Evolutionary conservation across 2,329 filamentous ascomycete genomes (phyloP).

Genomic region (Fusarium nygamai): DNA sequence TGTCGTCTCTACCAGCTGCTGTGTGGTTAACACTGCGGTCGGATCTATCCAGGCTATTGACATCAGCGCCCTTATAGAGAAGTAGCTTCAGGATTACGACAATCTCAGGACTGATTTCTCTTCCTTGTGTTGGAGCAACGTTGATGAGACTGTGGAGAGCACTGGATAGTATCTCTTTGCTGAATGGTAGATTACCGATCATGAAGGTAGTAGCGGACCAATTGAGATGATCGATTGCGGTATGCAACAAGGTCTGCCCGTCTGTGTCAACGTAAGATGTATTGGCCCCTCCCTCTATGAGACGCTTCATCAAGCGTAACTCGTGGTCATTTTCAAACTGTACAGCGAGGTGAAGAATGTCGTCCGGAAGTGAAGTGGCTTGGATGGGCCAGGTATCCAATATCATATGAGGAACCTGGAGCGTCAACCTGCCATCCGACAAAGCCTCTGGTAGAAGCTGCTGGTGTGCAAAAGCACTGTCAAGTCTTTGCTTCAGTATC

Average conservation of each 20-base stretch:
- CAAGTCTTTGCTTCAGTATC: fast-evolving
- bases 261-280: too few species aligned
- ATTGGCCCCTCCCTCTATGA: neutral
- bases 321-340: neutral
- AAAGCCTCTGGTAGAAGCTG: neutral
- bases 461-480: neutral
- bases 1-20: neutral
- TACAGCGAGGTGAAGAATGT: neutral
- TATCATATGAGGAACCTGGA: neutral
- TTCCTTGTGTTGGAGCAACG: neutral
- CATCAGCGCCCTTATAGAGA: fast-evolving
- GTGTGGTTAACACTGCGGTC: fast-evolving
- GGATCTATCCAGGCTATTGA: fast-evolving
- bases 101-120: fast-evolving
- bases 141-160: fast-evolving
- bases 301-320: neutral
- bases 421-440: fast-evolving
- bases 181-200: fast-evolving
- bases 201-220: fast-evolving
- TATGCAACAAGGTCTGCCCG: fast-evolving
- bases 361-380: fast-evolving
- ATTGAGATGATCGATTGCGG: neutral
- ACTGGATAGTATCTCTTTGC: fast-evolving
- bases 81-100: fast-evolving
- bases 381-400: neutral